Evolutionary conservation across 2,329 filamentous ascomycete genomes (phyloP).

Genomic region (Paecilomyces formosus): DNA sequence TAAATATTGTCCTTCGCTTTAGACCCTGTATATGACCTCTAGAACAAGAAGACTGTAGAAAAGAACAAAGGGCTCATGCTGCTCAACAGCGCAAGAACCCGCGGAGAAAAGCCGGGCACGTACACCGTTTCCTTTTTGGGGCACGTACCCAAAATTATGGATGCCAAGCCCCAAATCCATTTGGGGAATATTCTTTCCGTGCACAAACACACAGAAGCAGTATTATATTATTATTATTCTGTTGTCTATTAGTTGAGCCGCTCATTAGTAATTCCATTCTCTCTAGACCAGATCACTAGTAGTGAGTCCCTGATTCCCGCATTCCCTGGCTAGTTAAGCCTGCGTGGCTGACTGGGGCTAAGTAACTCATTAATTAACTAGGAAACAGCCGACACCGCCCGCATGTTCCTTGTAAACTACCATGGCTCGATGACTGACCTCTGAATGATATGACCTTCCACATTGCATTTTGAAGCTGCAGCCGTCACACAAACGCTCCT

Average conservation of each 20-base stretch:
- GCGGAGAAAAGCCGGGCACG: conserved; percentile 5
- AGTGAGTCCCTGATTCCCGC: conserved; percentile 1
- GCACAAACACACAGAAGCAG: conserved; percentile 14
- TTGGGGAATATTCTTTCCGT: background rate
- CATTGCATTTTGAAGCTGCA: conserved; percentile 12
- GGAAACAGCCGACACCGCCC: background rate
- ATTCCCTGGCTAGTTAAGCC: background rate
- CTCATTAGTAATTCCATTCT: background rate
- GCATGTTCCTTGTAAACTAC: conserved; percentile 1
- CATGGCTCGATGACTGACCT: conserved; percentile 9
- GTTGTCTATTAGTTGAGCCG: background rate
- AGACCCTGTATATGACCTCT: too few species aligned
- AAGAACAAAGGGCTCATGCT: background rate
- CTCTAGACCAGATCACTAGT: background rate
- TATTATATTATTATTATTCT: background rate
- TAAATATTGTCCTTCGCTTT: background rate
- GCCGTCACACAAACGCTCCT: conserved; percentile 4
- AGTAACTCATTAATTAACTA: background rate
- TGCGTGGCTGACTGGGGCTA: conserved; percentile 9
- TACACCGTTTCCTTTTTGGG: conserved; percentile 16
- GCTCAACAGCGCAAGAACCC: background rate
- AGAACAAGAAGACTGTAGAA: too few species aligned
- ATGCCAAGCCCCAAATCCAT: conserved; percentile 9
- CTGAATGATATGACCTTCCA: conserved; percentile 17
- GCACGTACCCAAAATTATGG: conserved; percentile 7